Evolutionary conservation across 208 protist species (phyloP), one percentile per base, ranked within the genome.

Genomic region (Porcisia hertigi): DNA sequence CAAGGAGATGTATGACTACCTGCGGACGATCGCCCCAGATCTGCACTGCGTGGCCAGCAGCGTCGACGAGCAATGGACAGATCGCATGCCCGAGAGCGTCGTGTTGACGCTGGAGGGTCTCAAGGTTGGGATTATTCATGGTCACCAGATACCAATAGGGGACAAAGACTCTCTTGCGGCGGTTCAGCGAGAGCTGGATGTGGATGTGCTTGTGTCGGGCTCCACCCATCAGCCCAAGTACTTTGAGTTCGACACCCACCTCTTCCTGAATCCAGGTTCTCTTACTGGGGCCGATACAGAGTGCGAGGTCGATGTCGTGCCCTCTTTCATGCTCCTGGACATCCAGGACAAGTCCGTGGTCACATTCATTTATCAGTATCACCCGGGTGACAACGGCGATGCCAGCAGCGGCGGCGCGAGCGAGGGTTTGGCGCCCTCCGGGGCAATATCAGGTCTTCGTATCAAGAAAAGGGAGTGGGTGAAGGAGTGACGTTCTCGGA

Each of bases 191-290:
- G 89, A 99, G 83, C 89, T 99, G 18, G 96, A 99, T 82, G 97
- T 98, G 45, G 99, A 99, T 80, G 91, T 99, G 41, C 90, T 99
- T 14, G 87, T 99, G 34, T 79, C 92, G 9, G 99, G 98, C 25
- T 92, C 94, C 36, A 99, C 98, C 9, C 98, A 99, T 75, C 73
- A 94, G 41, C 86, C 94, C 18, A 90, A 94, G 60, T 86, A 96
- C 20, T 98, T 91, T 59, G 95, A 99, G 80, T 92, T 97, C 71
- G 98, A 99, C 70, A 94, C 92, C n/a, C 94, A 97, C 71, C 90
- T 99, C 47, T 99, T 99, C 69, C 82, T 99, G 23, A 99, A 99
- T 75, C 99, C 99, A 12, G 99, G 99, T 41, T 99, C 98, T 52
- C 98, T 98, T n/a, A 99, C 98, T 9, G 99, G 99, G 18, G 96